A percentile compares a stretch with the other conserved stretches of the same genome.
Evolutionary conservation across 176 grass and related monocot species (phyloP).

Genomic region (Sorghum bicolor): DNA sequence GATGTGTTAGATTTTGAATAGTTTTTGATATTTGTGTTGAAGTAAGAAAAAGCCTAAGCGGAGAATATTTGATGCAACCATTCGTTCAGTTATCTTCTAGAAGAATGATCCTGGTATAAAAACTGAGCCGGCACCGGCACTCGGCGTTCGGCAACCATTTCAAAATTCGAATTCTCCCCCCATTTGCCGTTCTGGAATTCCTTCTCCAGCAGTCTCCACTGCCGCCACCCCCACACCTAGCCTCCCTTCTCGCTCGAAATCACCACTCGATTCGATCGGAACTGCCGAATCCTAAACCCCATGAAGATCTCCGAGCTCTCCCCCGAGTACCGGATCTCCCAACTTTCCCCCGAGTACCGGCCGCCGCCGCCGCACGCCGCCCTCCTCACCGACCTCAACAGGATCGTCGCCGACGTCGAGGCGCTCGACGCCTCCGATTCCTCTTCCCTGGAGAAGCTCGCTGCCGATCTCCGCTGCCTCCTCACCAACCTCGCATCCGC

Average conservation of each 20-base stretch:
- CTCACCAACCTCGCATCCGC: conserved; percentile 50
- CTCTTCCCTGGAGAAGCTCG: conserved; percentile 44
- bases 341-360: conserved; percentile 85
- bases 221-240: background rate
- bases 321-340: conserved; percentile 84
- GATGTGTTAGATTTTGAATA: too few relatives aligned
- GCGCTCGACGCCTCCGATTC: conserved; percentile 39
- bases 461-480: conserved; percentile 41
- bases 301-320: conserved; percentile 99
- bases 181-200: background rate
- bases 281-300: conserved; percentile 17
- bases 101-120: background rate
- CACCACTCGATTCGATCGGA: conserved; percentile 10
- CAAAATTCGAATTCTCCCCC: conserved; percentile 16
- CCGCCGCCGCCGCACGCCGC: conserved; percentile 29
- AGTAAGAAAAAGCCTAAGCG: too few relatives aligned
- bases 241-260: conserved; percentile 34
- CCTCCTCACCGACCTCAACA: conserved; percentile 61
- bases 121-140: background rate
- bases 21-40: too few relatives aligned
- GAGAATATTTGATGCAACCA: too few relatives aligned
- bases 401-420: conserved; percentile 52
- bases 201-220: background rate
- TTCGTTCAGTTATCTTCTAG: too few relatives aligned
- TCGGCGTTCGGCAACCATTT: background rate